Conservation (phyloP, 345 rosid species). For the Aurinia saxatilis region DNA sequence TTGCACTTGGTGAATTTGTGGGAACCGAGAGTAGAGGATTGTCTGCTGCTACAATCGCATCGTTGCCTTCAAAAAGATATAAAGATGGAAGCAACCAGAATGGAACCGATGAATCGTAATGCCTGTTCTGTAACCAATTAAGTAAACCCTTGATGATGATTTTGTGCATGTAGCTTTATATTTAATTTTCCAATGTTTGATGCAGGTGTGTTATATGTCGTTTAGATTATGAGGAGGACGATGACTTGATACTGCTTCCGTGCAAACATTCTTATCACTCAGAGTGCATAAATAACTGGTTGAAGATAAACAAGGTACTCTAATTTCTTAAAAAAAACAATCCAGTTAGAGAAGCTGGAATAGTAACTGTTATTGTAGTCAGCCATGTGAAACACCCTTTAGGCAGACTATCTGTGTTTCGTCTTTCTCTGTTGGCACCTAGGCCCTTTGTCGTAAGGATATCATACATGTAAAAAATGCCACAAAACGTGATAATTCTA, state of each 20-base stretch:
- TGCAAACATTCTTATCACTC: conserved; percentile 95
- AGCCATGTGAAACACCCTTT: neutral
- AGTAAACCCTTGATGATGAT: neutral
- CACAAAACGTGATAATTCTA: no score
- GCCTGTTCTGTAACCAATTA: conserved; percentile 10
- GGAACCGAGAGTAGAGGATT: conserved; percentile 95
- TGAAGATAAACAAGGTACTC: conserved; percentile 80
- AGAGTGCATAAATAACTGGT: conserved; percentile 93
- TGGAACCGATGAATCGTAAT: conserved; percentile 88
- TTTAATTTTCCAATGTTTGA: conserved; percentile 9
- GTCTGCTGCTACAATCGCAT: conserved; percentile 69
- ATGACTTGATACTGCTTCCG: conserved; percentile 68
- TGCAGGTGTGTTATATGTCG: conserved; percentile 92
- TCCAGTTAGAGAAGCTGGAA: neutral
- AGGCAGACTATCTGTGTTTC: neutral
- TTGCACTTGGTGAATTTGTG: conserved; percentile 83
- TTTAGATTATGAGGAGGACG: conserved; percentile 80
- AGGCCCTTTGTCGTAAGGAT: no score
- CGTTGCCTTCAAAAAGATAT: conserved; percentile 65
- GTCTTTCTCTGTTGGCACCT: neutral
- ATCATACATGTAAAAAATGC: no score
- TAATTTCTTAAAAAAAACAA: neutral
- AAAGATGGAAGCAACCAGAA: conserved; percentile 65
- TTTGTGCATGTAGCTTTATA: neutral
- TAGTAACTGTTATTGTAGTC: neutral